Percentiles rank a stretch among this genome's conserved stretches.
phyloP scores from a whole-genome alignment of 2,329 filamentous ascomycete species.

The Mariannaea elegans region DNA sequence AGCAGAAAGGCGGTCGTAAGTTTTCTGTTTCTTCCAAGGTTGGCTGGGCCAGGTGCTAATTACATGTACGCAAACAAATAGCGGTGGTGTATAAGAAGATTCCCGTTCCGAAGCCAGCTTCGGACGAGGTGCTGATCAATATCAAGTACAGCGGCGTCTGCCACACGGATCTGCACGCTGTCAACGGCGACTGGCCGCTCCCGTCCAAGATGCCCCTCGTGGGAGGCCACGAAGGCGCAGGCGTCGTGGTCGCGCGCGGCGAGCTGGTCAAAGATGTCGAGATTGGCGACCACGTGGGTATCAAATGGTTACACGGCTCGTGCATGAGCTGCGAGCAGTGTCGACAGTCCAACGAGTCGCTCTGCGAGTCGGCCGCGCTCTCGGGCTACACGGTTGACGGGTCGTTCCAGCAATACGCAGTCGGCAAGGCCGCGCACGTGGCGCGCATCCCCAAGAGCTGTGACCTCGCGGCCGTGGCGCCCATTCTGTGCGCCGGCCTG shows the following conservation, averaged over 20 bases:
- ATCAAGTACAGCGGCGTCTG: constrained; percentile 90
- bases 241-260: constrained; percentile 80
- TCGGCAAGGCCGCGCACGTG: constrained; percentile 83
- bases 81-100: constrained; percentile 78
- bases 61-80: too few relatives aligned
- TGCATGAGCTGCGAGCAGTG: constrained; percentile 86
- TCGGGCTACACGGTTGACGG: constrained; percentile 92
- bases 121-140: constrained; percentile 88
- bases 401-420: constrained; percentile 87
- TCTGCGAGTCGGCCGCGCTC: constrained; percentile 76
- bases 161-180: constrained; percentile 79
- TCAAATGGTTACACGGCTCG: constrained; percentile 89
- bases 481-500: constrained; percentile 83
- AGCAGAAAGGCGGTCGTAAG: constrained; percentile 74
- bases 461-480: constrained; percentile 77
- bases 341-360: constrained; percentile 78
- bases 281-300: constrained; percentile 82
- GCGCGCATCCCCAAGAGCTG: constrained; percentile 79
- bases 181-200: constrained; percentile 88
- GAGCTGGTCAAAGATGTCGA: constrained; percentile 78
- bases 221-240: constrained; percentile 79
- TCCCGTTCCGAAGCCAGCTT: constrained; percentile 78
- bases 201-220: constrained; percentile 80
- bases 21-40: not conserved
- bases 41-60: not conserved